Evolutionary conservation across 108 stramenopile genomes (phyloP).

Genomic region (Nitzschia putrida): DNA sequence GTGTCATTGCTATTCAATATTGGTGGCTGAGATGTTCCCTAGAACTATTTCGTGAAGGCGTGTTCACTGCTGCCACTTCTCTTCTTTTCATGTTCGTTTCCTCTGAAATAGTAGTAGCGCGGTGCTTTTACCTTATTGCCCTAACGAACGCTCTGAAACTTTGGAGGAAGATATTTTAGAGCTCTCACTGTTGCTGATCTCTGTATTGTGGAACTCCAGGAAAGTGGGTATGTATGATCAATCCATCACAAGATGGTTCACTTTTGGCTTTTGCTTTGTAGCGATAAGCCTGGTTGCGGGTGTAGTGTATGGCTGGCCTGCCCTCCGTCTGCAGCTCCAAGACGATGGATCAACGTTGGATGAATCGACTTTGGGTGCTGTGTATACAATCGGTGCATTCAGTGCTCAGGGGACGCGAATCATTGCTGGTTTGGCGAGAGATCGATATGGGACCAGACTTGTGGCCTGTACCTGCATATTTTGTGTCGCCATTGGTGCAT

Average conservation of each 20-base stretch:
- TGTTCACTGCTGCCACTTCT: no score
- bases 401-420: conserved; percentile 41
- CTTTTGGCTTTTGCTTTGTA: conserved; percentile 32
- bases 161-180: no score
- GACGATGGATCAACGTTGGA: conserved; percentile 30
- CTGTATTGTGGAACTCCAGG: no score
- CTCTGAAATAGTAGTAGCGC: no score
- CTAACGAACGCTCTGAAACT: no score
- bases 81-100: no score
- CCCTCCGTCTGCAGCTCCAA: conserved; percentile 35
- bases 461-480: conserved; percentile 17
- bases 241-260: conserved; percentile 9
- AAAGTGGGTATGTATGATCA: no score
- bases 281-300: conserved; percentile 26
- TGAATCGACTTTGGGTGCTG: conserved; percentile 35
- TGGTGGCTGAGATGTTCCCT: no score
- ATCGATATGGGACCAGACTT: conserved; percentile 38
- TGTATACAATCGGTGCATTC: conserved; percentile 47
- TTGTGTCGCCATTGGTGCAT: conserved; percentile 15
- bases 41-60: no score
- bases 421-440: conserved; percentile 44
- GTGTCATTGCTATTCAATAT: no score
- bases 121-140: no score
- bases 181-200: no score
- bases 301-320: conserved; percentile 53